Evolutionary conservation across 1,139 yeast species (phyloP), one percentile per base, ranked within the genome.

Genomic region (Saccharomycopsis crataegensis): DNA sequence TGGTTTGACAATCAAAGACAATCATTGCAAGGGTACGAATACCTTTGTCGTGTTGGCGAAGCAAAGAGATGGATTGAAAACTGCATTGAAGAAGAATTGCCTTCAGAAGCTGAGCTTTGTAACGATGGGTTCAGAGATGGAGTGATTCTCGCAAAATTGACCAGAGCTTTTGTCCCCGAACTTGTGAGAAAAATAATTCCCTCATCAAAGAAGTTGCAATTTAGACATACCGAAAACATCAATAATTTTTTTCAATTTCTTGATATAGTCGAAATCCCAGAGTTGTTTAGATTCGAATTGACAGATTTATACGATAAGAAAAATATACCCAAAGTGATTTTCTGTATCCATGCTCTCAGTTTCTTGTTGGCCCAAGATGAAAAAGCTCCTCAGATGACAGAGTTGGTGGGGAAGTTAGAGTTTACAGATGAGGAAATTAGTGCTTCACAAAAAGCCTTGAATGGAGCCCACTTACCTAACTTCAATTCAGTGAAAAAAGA

Each of bases 271-370:
- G 82, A 81, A 41, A 82, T 93, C 60, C 99, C 99, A 0, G 94
- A 83, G 60, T 74, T 90, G 53, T 93, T 91, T 65, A 76, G 89
- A 49, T 93, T 93, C 65, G 98, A 91, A 66, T 76, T 91, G 56
- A 90, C 96, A 1, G 99, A 93, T 69, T 74, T 93, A 46, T 94
- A 90, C 68, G 98, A 93, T 65, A 87, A 88, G 64, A 91, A 90
- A 62, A 88, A 93, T 63, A 80, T 91, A 28, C 98, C 99, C 17
- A 91, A 89, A 65, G 98, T 94, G 28, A 86, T 94, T 69, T 91
- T 90, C 66, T 90, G 98, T 62, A 72, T 93, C 45, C 97, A 93
- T 70, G 96, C 97, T 1, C 72, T 93, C 62, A 84, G 93, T 49
- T 87, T 78, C 67, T 82, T 82, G 69, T 75, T 83, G 61, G 57